Conservation (phyloP, 352 stramenopile genomes). For the Thalassiosira exigua region DNA sequence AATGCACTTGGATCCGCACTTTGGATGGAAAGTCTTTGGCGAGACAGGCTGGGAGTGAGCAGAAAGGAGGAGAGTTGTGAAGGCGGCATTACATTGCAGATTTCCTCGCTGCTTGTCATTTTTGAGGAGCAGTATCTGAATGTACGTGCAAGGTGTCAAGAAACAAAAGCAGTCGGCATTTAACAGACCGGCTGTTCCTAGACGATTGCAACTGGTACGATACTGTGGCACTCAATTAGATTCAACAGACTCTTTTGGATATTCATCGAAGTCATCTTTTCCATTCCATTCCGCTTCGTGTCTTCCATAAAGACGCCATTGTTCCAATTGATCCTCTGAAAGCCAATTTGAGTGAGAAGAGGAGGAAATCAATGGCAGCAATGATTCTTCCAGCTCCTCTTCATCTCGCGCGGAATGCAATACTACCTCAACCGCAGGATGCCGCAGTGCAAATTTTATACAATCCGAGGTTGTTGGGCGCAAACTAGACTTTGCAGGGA, state of each 20-base stretch:
- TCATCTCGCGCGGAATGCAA: slow-evolving; percentile 53
- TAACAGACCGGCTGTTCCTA: too few species aligned
- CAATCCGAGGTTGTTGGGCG: slow-evolving; percentile 42
- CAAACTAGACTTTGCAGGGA: neutral
- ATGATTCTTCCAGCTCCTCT: slow-evolving; percentile 40
- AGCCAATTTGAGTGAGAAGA: slow-evolving; percentile 9
- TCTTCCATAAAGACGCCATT: slow-evolving; percentile 20
- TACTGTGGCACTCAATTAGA: neutral
- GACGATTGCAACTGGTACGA: neutral
- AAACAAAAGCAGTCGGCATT: too few species aligned
- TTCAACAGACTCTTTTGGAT: slow-evolving; percentile 37
- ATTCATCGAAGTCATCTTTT: slow-evolving; percentile 50
- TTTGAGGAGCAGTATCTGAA: too few species aligned
- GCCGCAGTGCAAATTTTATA: slow-evolving; percentile 46
- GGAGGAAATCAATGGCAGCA: slow-evolving; percentile 21
- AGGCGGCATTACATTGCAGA: neutral
- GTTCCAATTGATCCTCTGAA: slow-evolving; percentile 10
- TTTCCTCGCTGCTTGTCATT: too few species aligned
- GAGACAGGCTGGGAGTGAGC: too few species aligned
- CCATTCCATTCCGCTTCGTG: slow-evolving; percentile 46
- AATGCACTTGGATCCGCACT: slow-evolving; percentile 31
- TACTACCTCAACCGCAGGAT: slow-evolving; percentile 41
- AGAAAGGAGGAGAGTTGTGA: slow-evolving; percentile 11
- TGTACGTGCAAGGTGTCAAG: too few species aligned
- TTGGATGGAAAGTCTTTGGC: slow-evolving; percentile 4